Conservation (phyloP, 148 eudicot genomes). For the Fagopyrum tataricum region DNA sequence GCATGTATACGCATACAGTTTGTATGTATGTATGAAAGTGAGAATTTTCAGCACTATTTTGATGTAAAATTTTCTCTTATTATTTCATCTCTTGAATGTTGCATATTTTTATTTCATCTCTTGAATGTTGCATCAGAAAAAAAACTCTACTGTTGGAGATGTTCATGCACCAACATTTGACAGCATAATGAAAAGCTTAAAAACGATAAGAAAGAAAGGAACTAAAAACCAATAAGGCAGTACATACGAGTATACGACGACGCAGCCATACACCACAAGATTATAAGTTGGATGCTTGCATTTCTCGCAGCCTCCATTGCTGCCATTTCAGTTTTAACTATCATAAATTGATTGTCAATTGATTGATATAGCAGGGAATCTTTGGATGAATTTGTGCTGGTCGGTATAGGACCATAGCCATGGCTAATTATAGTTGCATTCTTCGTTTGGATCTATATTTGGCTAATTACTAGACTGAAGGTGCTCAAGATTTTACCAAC, state of each 20-base stretch:
- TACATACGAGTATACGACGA: too few species aligned
- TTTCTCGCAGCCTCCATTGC: neutral
- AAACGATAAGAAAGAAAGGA: neutral
- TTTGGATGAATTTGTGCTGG: too few species aligned
- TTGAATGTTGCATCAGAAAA: neutral
- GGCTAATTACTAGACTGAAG: neutral
- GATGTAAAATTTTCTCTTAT: neutral
- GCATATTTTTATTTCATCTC: conserved; percentile 4
- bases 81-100: neutral
- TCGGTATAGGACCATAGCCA: neutral
- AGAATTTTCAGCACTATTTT: neutral
- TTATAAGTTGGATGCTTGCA: neutral
- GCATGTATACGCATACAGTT: conserved; percentile 1
- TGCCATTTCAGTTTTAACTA: neutral
- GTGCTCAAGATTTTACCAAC: too few species aligned
- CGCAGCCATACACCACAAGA: neutral
- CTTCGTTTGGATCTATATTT: neutral
- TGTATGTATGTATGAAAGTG: neutral
- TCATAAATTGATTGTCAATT: too few species aligned
- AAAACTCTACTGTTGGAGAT: neutral
- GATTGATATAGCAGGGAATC: too few species aligned
- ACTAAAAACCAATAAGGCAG: conserved; percentile 1
- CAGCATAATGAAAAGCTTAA: neutral
- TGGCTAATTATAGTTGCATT: neutral
- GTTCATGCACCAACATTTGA: neutral